Evolutionary conservation across 495 filamentous ascomycete genomes (phyloP).

Genomic region (Tetracladium marchalianum): DNA sequence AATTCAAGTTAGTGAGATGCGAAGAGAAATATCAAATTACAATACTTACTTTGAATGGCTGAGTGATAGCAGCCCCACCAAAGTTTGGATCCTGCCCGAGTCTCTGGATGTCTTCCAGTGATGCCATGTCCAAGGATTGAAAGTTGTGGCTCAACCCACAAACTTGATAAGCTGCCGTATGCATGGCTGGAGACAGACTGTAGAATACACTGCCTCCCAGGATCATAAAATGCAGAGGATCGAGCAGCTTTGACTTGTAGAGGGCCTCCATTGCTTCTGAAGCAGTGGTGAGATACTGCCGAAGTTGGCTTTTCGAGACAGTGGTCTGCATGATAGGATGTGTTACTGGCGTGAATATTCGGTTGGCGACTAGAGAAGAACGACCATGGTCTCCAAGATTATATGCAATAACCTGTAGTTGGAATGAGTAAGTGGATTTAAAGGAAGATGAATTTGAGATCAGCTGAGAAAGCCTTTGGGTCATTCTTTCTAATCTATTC

Average conservation of each 20-base stretch:
- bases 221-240: constrained; percentile 66
- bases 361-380: constrained; percentile 57
- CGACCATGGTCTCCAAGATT: constrained; percentile 61
- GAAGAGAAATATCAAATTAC: no score
- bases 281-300: constrained; percentile 36
- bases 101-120: constrained; percentile 52
- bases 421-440: no score
- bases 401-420: constrained; percentile 49
- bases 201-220: constrained; percentile 64
- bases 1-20: no score
- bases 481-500: constrained; percentile 30
- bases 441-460: constrained; percentile 22
- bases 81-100: constrained; percentile 56
- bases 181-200: constrained; percentile 71
- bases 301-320: constrained; percentile 19
- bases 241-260: constrained; percentile 44
- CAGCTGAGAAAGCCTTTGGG: constrained; percentile 35
- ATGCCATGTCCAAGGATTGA: constrained; percentile 50
- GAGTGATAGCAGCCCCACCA: constrained; percentile 62
- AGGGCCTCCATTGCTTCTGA: constrained; percentile 48
- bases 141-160: constrained; percentile 68
- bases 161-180: constrained; percentile 61
- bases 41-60: constrained; percentile 58
- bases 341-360: constrained; percentile 57
- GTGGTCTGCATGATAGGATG: constrained; percentile 50